Conservation (phyloP, 2,329 filamentous ascomycete species). For the Helminthosporium solani region DNA sequence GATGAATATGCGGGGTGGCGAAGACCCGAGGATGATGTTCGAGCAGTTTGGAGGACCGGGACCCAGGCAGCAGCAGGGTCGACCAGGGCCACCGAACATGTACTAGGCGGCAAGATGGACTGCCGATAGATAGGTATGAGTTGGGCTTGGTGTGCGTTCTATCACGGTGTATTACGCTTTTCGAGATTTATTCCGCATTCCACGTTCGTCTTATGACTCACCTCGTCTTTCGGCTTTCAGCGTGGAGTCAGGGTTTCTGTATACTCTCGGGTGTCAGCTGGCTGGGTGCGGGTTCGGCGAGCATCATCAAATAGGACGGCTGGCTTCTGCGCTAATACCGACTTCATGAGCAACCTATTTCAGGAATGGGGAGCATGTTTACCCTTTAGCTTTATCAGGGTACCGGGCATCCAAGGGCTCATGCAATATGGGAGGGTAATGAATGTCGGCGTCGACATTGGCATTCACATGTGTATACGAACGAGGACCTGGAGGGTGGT, state of each 20-base stretch:
- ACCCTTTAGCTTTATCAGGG: too few relatives aligned
- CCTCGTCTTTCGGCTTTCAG: slow-evolving; percentile 11
- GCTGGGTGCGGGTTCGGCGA: background rate
- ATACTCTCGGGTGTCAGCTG: slow-evolving; percentile 1
- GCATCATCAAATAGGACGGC: background rate
- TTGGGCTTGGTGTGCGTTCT: background rate
- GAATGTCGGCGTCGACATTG: too few relatives aligned
- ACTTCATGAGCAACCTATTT: too few relatives aligned
- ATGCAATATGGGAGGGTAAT: too few relatives aligned
- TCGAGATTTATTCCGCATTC: too few relatives aligned
- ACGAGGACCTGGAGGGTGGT: too few relatives aligned
- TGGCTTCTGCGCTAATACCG: too few relatives aligned
- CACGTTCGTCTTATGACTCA: too few relatives aligned
- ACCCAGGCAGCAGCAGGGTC: slow-evolving; percentile 28
- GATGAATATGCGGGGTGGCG: slow-evolving; percentile 30
- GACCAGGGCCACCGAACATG: slow-evolving; percentile 36
- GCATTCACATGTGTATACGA: too few relatives aligned
- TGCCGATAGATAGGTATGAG: background rate
- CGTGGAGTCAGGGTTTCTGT: slow-evolving; percentile 15
- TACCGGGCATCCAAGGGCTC: too few relatives aligned
- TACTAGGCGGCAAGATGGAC: slow-evolving; percentile 21
- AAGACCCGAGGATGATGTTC: slow-evolving; percentile 42
- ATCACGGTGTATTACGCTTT: background rate
- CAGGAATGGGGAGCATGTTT: too few relatives aligned
- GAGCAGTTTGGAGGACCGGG: slow-evolving; percentile 37